Percentiles rank a stretch among this genome's conserved stretches.
phyloP scores from a whole-genome alignment of 495 filamentous ascomycete species.

The Glarea lozoyensis region DNA sequence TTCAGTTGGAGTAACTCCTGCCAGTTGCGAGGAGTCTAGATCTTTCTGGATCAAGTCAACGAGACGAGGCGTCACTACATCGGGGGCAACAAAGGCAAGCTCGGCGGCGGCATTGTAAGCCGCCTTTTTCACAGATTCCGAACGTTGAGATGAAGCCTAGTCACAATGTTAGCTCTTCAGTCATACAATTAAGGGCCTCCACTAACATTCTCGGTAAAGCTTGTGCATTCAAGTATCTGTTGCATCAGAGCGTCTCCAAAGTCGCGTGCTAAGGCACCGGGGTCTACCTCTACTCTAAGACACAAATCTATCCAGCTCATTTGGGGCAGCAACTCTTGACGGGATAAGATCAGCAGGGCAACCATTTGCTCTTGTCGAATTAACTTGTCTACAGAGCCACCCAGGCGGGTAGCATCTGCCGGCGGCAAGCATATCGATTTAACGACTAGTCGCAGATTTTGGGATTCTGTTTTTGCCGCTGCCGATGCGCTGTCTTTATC shows the following conservation, averaged over 20 bases:
- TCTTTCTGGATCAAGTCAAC: conserved; percentile 64
- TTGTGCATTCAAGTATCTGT: conserved; percentile 38
- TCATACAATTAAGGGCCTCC: no score
- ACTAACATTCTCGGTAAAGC: conserved; percentile 37
- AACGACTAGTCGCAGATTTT: conserved; percentile 53
- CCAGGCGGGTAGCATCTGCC: conserved; percentile 28
- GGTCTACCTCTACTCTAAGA: conserved; percentile 68
- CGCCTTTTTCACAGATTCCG: conserved; percentile 47
- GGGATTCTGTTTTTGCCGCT: conserved; percentile 54
- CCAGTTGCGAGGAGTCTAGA: conserved; percentile 55
- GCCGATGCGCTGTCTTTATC: conserved; percentile 73
- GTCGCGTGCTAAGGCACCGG: conserved; percentile 60
- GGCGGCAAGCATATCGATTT: conserved; percentile 57
- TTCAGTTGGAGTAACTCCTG: conserved; percentile 70
- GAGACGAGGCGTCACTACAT: conserved; percentile 65
- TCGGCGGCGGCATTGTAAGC: conserved; percentile 78
- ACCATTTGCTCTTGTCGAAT: conserved; percentile 56
- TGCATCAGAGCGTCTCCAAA: conserved; percentile 35
- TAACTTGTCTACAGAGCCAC: conserved; percentile 28
- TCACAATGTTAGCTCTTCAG: neutral
- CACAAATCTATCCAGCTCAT: conserved; percentile 84
- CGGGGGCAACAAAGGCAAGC: conserved; percentile 86
- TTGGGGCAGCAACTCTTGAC: conserved; percentile 65
- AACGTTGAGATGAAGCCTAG: conserved; percentile 22
- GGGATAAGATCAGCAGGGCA: conserved; percentile 66